These are phyloP conservation scores for Pleurotus pulmonarius DNA, from an alignment of 768 basidiomycete genomes.

Conservation along the genomic window DNA sequence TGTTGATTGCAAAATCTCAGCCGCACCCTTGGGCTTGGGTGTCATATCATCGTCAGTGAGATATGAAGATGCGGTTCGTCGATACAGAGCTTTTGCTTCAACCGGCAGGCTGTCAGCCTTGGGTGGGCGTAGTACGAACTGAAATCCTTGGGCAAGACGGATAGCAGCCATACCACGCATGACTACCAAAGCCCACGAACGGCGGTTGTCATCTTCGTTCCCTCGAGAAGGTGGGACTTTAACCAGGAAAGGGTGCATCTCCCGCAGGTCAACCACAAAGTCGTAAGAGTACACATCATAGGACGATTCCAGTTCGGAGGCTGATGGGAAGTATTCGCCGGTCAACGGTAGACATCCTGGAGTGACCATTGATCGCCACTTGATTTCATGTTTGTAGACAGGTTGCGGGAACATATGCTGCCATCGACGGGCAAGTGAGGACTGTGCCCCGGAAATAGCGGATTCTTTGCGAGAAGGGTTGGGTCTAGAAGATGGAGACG, in stretches of 20 bases:
- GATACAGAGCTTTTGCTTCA: constrained; percentile 32
- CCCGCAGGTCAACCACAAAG: constrained; percentile 78
- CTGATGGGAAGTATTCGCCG: constrained; percentile 81
- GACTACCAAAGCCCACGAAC: constrained; percentile 71
- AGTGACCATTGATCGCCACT: constrained; percentile 85
- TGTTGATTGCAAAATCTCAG: constrained; percentile 58
- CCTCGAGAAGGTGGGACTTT: constrained; percentile 52
- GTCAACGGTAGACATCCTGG: constrained; percentile 89
- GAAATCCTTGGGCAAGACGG: constrained; percentile 90
- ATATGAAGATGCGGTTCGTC: constrained; percentile 32
- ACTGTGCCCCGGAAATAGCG: constrained; percentile 56
- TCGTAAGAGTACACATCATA: constrained; percentile 87
- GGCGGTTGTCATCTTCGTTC: constrained; percentile 52
- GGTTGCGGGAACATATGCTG: constrained; percentile 79
- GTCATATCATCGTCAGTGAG: constrained; percentile 47
- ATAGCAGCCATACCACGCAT: constrained; percentile 95
- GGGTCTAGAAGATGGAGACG: constrained; percentile 43
- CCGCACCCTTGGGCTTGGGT: constrained; percentile 59
- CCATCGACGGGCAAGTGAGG: constrained; percentile 84
- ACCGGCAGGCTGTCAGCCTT: constrained; percentile 28
- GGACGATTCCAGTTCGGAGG: constrained; percentile 66
- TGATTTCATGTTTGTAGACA: constrained; percentile 78
- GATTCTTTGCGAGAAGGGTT: constrained; percentile 69
- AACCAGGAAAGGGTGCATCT: constrained; percentile 86
- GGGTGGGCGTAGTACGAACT: constrained; percentile 69